These are phyloP conservation scores for Xylaria acuta DNA, from an alignment of 495 filamentous ascomycete genomes.

Conservation along the genomic window DNA sequence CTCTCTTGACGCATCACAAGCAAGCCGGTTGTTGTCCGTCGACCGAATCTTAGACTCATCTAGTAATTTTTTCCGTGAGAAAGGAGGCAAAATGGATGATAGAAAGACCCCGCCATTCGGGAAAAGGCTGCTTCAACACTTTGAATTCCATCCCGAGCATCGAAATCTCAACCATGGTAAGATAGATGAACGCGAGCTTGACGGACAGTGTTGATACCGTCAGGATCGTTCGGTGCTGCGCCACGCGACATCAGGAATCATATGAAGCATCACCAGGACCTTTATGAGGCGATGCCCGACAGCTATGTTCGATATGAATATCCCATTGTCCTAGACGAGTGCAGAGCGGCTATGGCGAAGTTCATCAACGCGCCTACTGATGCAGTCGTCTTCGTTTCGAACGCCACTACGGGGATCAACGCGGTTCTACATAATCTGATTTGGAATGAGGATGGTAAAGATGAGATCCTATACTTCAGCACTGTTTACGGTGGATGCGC, in stretches of 20 bases:
- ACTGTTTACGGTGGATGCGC: conserved; percentile 80
- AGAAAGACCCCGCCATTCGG: conserved; percentile 20
- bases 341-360: conserved; percentile 67
- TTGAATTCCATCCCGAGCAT: conserved; percentile 71
- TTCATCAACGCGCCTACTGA: conserved; percentile 66
- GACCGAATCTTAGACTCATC: background rate
- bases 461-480: conserved; percentile 71
- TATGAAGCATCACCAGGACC: conserved; percentile 63
- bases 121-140: conserved; percentile 51
- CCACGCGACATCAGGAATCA: conserved; percentile 64
- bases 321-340: conserved; percentile 63
- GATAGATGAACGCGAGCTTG: conserved; percentile 12
- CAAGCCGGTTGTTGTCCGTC: background rate
- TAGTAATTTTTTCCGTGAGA: background rate
- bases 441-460: conserved; percentile 56
- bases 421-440: conserved; percentile 72
- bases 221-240: conserved; percentile 80
- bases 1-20: background rate
- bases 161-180: conserved; percentile 85
- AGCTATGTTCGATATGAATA: conserved; percentile 71
- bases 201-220: background rate
- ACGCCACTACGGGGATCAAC: conserved; percentile 77
- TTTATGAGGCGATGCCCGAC: conserved; percentile 71
- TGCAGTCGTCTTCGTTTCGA: conserved; percentile 77
- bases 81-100: background rate